Base-by-base conservation (phyloP, 75 land plant species). In the Pinus tabuliformis region DNA sequence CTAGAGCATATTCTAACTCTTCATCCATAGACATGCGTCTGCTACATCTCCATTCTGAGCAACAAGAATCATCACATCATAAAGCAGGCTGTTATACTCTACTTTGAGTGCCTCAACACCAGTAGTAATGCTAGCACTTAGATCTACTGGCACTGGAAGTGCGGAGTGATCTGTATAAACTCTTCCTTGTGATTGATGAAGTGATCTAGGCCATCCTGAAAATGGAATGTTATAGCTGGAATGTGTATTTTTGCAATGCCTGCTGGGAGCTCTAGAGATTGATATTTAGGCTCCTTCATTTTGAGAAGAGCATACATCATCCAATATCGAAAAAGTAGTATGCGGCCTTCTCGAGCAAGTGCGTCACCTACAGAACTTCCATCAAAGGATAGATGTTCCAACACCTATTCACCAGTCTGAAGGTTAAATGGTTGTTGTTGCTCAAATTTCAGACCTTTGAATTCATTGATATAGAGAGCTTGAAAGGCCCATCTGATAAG, bases 401-500 rank as follows among this genome's bases (percentile, higher is more conserved):
- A 56, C 72, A 96, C 97, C 92, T 96, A 94, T 63, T 95, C 96
- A 30, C 99, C 99, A 62, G 89, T 89, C 76, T 89, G 86, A 45
- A 95, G 59, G 54, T 97, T 98, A 77, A 82, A 95, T 14, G 98
- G 76, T 58, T 95, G 78, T 62, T 88, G 84, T 14, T 85, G 83
- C 73, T 95, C 94, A 78, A 97, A 97, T 59, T 92, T 45, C 20
- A 97, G 92, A 30, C 99, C 94, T 14, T 73, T 81, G 81, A 97
- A 97, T 68, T 97, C 99, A 75, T 95, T 97, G 76, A 95, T 86
- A 79, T 94, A 92, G 20, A 95, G 83, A 21, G 92, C 99, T 81
- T 97, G 94, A 80, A 97, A 97, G 1, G 99, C 98, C 99, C 99
- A 95, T 88, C 99, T 83, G 70, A 97, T 95, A 54, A 97, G 94